Evolutionary conservation across 129 eudicot genomes (phyloP), one percentile per base, ranked within the genome.

Genomic region (Flaveria bidentis): DNA sequence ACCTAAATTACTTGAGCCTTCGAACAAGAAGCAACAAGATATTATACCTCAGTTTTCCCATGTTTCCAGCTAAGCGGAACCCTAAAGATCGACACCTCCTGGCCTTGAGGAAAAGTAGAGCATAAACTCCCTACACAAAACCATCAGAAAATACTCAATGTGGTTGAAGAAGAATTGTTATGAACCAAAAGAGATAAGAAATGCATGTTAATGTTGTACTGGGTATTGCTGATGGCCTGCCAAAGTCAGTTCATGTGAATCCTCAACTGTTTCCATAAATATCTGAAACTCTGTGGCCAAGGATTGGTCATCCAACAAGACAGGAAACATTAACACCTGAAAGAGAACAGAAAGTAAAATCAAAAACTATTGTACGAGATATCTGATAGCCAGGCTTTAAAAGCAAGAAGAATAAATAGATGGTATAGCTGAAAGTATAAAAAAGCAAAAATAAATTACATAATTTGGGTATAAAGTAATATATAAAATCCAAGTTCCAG

Each of bases 41-140:
- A 63, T 5, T 9, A 75, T 84, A 93, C 98, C 97, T 88, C 83
- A 93, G 72, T 57, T 88, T 93, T 78, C 96, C 93, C 89, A 91
- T 77, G 67, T 82, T 81, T 60, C 81, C 88, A 82, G 98, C 97
- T 75, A 93, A 86, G 53, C 98, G 97, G 30, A 88, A 83, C 9
- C 96, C 98, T 76, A 93, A 88, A 65, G 98, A 87, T 13, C 97
- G 90, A 60, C 87, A 86, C 74, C 91, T 84, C 82, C 97, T 85
- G 76, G 90, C 87, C 83, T 93, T 87, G 61, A 87, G 82, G 44
- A 93, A 93, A 61, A 93, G 92, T 77, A 93, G 70, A 0, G 93
- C 98, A 81, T 93, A 93, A 71, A 93, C 92, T 72, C 98, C 98
- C 98, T 93, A 74, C 71, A 77, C 33, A 75, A 36, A 67, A 80